Base-by-base conservation (phyloP, 2,329 filamentous ascomycete genomes). In the Botrytis byssoidea region DNA sequence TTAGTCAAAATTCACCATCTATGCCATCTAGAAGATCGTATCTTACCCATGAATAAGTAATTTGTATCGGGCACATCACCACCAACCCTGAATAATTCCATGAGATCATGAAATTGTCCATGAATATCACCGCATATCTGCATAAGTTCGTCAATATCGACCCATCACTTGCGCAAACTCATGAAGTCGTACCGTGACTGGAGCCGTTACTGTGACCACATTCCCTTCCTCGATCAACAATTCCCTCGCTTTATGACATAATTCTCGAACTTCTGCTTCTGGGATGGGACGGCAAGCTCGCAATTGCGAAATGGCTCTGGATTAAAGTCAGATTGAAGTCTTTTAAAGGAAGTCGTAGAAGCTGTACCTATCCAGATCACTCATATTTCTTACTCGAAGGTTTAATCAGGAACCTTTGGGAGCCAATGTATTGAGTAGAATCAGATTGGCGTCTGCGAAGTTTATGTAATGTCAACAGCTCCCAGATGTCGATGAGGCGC, bases 151-250 rank as follows among this genome's bases (percentile, higher is more conserved):
- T 73, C 71, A 73, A 73, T 57, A 60, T 70, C 40, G 20, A 46
- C 55, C 79, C 74, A 78, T 77, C 60, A 65, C n/a, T n/a, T 35
- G 22, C 35, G 25, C 7, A n/a, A 35, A 63, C 10, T 20, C 14
- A 61, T 32, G 35, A 20, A 48, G 12, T 77, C 71, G 70, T 89
- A 94, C 92, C 82, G 95, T 98, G 74, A 98, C 95, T 35, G 95
- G 95, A 75, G 95, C 95, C 81, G 95, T 92, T 75, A 99, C 95
- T 29, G 93, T 94, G 77, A 98, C 95, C 69, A 98, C 95, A 82
- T 99, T 98, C 77, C 94, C 95, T 85, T 99, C 96, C 83, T 98
- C 96, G 76, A 99, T 97, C 77, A 99, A 85, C 72, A 99, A 88
- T 85, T 99, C 96, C 77, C 96, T 90, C 70, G 96, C 96, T 82